phyloP scores from a whole-genome alignment of 169 alveolate species.

The Perkinsus olseni region DNA sequence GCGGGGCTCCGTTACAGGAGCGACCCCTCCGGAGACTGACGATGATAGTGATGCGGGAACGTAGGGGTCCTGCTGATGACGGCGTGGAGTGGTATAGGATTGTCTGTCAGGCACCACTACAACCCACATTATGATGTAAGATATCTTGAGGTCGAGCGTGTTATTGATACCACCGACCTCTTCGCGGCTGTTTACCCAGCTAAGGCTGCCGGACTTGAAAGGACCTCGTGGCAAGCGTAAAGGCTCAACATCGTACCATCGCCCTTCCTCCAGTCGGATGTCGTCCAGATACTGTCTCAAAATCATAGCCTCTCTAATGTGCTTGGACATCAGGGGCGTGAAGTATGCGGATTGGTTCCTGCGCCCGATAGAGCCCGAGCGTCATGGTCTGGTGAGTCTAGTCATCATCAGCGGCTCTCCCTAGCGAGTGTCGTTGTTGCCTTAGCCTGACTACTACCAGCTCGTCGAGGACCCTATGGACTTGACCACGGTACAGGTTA shows the following conservation, averaged over 20 bases:
- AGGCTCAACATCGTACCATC: not conserved
- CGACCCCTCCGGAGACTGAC: not conserved
- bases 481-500: conserved; percentile 31
- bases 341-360: conserved; percentile 32
- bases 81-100: not conserved
- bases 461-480: conserved; percentile 35
- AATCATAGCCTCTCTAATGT: conserved; percentile 29
- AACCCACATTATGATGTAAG: not conserved
- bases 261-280: not conserved
- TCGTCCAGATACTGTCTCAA: conserved; percentile 28
- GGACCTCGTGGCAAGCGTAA: conserved; percentile 26
- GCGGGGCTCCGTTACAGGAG: not conserved
- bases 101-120: not conserved
- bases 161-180: conserved; percentile 32
- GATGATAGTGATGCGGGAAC: not conserved
- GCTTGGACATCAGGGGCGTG: conserved; percentile 33
- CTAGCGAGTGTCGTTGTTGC: conserved; percentile 25
- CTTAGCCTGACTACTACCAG: conserved; percentile 23
- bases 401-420: too few species aligned
- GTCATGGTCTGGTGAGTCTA: not conserved
- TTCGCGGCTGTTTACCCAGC: conserved; percentile 31
- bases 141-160: conserved; percentile 25
- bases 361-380: conserved; percentile 29
- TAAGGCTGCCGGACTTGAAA: conserved; percentile 33
- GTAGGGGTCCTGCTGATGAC: not conserved